Conservation (phyloP, 495 filamentous ascomycete species). For the Tetracladium setigerum region DNA sequence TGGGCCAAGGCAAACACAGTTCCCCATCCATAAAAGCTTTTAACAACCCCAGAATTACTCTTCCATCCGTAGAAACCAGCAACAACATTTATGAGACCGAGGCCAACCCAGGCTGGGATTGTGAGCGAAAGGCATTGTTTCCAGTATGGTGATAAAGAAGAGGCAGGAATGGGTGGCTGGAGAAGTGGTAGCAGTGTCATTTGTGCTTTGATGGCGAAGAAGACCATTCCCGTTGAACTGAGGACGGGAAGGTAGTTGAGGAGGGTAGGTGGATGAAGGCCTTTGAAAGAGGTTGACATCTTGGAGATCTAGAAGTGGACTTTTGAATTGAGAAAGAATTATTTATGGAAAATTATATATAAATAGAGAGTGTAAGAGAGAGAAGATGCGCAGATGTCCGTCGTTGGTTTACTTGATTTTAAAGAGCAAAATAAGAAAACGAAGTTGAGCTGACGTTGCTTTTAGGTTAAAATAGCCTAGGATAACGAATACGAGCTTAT, state of each 20-base stretch:
- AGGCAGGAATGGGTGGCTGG: background rate
- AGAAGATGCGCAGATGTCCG: background rate
- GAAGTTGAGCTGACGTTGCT: no score
- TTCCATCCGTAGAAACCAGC: background rate
- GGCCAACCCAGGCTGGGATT: background rate
- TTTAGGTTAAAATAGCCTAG: no score
- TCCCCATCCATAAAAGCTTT: conserved; percentile 7
- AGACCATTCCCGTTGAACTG: conserved; percentile 3
- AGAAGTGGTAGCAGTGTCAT: conserved; percentile 2
- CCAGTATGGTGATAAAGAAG: conserved; percentile 3
- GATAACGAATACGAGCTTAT: no score
- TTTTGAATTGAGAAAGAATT: background rate
- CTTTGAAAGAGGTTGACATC: no score
- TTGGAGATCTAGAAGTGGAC: background rate
- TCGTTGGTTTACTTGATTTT: background rate
- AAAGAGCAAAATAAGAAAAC: background rate
- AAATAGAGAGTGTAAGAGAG: background rate
- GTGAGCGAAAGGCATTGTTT: conserved; percentile 1
- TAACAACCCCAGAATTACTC: background rate
- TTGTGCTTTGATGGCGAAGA: conserved; percentile 2
- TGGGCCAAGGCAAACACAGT: conserved; percentile 6
- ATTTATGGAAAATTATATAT: background rate
- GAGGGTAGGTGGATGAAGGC: background rate
- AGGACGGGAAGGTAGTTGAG: conserved; percentile 2
- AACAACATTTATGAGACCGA: background rate